These are phyloP conservation scores for Casuarina cunninghamiana DNA, from an alignment of 306 rosid genomes.

Conservation along the genomic window DNA sequence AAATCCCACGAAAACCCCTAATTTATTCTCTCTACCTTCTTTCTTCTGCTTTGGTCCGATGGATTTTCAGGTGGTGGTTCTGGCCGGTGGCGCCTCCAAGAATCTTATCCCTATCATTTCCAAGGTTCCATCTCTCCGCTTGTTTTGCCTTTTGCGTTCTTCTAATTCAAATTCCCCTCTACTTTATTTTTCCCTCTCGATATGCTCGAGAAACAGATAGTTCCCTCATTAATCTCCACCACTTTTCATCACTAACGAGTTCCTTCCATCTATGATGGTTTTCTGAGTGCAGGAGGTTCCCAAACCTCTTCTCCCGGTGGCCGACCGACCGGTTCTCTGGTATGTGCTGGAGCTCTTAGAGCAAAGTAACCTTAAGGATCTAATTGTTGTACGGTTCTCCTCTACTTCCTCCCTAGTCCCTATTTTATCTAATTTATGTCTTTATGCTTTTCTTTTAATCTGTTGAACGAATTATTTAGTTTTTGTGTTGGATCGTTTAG, in stretches of 20 bases:
- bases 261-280: neutral
- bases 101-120: slow-evolving; percentile 87
- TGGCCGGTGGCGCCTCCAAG: slow-evolving; percentile 87
- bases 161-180: too few species aligned
- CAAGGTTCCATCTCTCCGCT: slow-evolving; percentile 41
- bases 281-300: slow-evolving; percentile 74
- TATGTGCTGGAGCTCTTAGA: slow-evolving; percentile 85
- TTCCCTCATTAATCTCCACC: neutral
- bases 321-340: slow-evolving; percentile 83
- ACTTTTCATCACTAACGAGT: neutral
- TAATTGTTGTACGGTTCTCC: slow-evolving; percentile 70
- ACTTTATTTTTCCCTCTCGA: neutral
- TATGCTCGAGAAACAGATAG: neutral
- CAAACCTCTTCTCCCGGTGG: slow-evolving; percentile 89
- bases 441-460: neutral
- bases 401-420: slow-evolving; percentile 3
- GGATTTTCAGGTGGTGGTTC: slow-evolving; percentile 96
- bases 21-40: neutral
- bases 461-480: neutral
- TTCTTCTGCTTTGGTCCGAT: slow-evolving; percentile 24
- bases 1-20: slow-evolving; percentile 26
- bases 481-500: slow-evolving; percentile 33
- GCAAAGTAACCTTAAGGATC: slow-evolving; percentile 80
- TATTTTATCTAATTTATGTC: neutral
- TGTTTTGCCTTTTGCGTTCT: neutral